These are phyloP conservation scores for Achaetomiella virescens DNA, from an alignment of 495 filamentous ascomycete species.

Conservation along the genomic window DNA sequence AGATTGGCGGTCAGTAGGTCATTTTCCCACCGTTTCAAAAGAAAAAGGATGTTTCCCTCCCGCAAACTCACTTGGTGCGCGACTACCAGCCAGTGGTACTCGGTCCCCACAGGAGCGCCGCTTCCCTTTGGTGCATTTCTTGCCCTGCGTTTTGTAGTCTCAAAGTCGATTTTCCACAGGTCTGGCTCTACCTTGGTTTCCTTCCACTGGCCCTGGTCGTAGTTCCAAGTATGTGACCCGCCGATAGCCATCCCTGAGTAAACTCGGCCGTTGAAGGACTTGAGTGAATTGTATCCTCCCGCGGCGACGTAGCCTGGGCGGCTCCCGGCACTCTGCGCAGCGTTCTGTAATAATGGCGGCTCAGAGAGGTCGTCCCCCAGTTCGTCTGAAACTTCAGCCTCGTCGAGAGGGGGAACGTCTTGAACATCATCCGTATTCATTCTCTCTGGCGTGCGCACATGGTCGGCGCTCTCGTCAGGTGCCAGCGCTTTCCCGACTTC, in stretches of 20 bases:
- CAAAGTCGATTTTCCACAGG: background rate
- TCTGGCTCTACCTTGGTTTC: background rate
- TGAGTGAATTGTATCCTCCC: background rate
- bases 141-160: background rate
- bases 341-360: background rate
- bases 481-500: too few relatives aligned
- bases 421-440: background rate
- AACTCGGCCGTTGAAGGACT: background rate
- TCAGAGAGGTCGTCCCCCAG: background rate
- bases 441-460: background rate
- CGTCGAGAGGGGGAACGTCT: background rate
- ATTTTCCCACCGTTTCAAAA: background rate
- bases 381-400: background rate
- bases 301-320: background rate
- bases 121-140: background rate
- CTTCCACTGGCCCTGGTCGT: background rate
- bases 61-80: background rate
- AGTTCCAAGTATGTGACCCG: background rate
- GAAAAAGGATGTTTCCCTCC: background rate
- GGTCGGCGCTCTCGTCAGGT: background rate
- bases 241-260: background rate
- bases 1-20: background rate
- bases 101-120: background rate
- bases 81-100: background rate
- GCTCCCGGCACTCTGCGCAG: too few relatives aligned